These are phyloP conservation scores for Tolypocladium nubicola DNA, from an alignment of 2,329 filamentous ascomycete species.

Conservation along the genomic window DNA sequence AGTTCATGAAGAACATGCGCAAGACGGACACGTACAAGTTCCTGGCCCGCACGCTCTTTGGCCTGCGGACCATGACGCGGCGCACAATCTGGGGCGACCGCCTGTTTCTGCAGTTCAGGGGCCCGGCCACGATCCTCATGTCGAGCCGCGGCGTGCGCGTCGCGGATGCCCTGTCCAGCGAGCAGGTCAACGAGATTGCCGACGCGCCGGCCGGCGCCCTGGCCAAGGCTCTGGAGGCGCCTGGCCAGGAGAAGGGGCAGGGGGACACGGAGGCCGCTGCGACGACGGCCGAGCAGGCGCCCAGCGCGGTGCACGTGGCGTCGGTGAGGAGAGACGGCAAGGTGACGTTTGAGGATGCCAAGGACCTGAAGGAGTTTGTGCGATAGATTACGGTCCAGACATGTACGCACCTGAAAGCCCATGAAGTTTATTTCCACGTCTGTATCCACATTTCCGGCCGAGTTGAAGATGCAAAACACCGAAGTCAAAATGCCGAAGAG, in stretches of 20 bases:
- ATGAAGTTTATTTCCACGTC: neutral
- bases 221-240: conserved; percentile 43
- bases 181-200: conserved; percentile 85
- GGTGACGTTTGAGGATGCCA: conserved; percentile 53
- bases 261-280: conserved; percentile 7
- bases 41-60: conserved; percentile 53
- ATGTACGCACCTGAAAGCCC: neutral
- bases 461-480: neutral
- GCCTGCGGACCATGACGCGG: conserved; percentile 63
- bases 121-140: conserved; percentile 75
- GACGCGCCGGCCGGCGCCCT: conserved; percentile 66
- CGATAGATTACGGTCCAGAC: conserved; percentile 13
- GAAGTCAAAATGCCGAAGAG: neutral
- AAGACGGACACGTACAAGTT: conserved; percentile 64
- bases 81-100: conserved; percentile 89
- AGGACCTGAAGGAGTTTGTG: conserved; percentile 46
- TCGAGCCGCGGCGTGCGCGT: conserved; percentile 77
- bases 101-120: conserved; percentile 82
- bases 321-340: conserved; percentile 51
- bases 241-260: conserved; percentile 24
- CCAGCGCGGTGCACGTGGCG: conserved; percentile 42
- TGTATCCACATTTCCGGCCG: neutral
- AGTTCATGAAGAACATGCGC: conserved; percentile 64
- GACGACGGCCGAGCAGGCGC: conserved; percentile 21
- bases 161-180: conserved; percentile 64